Percentiles rank a stretch among this genome's conserved stretches.
Evolutionary conservation across 306 rosid genomes (phyloP).

Genomic region (Luffa acutangula): DNA sequence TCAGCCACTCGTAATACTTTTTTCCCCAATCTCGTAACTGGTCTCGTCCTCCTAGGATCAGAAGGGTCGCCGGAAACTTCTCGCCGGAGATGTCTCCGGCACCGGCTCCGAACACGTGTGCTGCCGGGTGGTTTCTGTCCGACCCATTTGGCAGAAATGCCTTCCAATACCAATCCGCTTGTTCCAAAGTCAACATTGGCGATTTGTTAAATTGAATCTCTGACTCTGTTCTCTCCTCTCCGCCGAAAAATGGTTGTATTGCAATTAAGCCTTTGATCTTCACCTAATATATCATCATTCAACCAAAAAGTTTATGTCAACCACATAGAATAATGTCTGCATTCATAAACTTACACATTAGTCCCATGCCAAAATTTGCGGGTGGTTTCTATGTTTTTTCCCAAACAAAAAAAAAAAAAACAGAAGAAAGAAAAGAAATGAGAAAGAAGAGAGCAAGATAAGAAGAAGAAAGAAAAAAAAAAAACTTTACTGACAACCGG

Average conservation of each 20-base stretch:
- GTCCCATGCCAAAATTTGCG: too few species aligned
- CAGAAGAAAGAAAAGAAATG: too few species aligned
- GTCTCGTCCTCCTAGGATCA: constrained; percentile 17
- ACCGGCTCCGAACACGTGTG: constrained; percentile 15
- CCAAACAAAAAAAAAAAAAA: too few species aligned
- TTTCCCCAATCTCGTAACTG: constrained; percentile 19
- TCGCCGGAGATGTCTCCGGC: constrained; percentile 7
- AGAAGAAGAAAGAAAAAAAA: too few species aligned
- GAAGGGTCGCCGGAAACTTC: constrained; percentile 15
- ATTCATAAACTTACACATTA: too few species aligned
- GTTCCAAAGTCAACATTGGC: neutral
- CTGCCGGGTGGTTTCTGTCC: constrained; percentile 15
- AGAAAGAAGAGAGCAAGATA: too few species aligned
- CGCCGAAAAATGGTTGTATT: constrained; percentile 25
- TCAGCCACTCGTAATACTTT: constrained; percentile 23
- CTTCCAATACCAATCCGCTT: constrained; percentile 21
- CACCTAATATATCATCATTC: neutral
- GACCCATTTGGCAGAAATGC: constrained; percentile 17
- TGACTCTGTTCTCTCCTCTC: constrained; percentile 17
- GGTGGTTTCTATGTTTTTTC: too few species aligned
- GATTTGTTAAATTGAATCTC: neutral
- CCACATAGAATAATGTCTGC: too few species aligned
- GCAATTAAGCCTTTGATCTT: constrained; percentile 8
- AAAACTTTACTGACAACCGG: too few species aligned
- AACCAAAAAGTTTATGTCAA: too few species aligned